Conservation (phyloP, 192 early-diverging fungal genomes). For the Coemansia asiatica region DNA sequence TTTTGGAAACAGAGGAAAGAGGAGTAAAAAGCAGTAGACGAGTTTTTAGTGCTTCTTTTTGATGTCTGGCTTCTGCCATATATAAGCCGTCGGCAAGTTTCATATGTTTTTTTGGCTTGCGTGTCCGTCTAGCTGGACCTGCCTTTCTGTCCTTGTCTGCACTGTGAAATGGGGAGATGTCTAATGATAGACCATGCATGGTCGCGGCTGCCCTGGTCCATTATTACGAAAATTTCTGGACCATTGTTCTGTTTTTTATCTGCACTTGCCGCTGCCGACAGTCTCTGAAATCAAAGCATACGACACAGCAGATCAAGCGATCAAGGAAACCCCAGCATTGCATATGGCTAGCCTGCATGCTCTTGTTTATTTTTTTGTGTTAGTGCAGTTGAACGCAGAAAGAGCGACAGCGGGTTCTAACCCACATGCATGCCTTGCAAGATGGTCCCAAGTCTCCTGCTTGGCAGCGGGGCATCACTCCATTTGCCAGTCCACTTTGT, state of each 20-base stretch:
- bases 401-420: background rate
- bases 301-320: no score
- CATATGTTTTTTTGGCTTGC: no score
- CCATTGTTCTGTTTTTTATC: background rate
- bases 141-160: background rate
- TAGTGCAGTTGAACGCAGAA: background rate
- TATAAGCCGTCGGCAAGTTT: background rate
- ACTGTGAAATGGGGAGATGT: background rate
- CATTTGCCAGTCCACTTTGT: background rate
- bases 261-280: no score
- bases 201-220: background rate
- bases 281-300: no score
- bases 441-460: background rate
- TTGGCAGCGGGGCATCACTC: background rate
- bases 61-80: no score
- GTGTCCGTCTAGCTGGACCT: background rate
- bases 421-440: no score
- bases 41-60: background rate
- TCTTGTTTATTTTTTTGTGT: no score
- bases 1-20: background rate
- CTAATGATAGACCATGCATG: background rate
- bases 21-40: background rate
- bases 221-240: background rate
- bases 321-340: no score
- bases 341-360: no score